Percentiles rank a stretch among this genome's conserved stretches.
phyloP scores from a whole-genome alignment of 2,329 filamentous ascomycete species.

The Phoma herbarum region DNA sequence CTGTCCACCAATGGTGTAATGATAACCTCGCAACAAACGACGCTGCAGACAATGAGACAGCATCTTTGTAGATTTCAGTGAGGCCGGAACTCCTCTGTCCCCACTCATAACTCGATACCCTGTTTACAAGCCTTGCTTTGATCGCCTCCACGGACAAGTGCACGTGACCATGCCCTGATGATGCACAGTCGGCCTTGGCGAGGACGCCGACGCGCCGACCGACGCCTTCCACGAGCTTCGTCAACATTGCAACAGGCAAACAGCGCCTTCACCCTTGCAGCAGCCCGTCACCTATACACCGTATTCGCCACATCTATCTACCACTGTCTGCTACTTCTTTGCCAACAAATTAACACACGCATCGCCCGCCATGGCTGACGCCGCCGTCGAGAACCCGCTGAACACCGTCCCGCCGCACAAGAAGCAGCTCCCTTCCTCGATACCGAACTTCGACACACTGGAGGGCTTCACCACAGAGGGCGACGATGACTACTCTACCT shows the following conservation, averaged over 20 bases:
- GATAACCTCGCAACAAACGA: neutral
- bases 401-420: conserved; percentile 79
- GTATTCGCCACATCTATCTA: neutral
- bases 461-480: conserved; percentile 83
- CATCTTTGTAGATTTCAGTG: neutral
- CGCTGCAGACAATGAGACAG: too few relatives aligned
- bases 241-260: conserved; percentile 36
- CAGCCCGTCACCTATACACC: conserved; percentile 5
- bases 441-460: conserved; percentile 88
- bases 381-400: conserved; percentile 81
- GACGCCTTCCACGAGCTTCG: conserved; percentile 39
- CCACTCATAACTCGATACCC: neutral
- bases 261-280: conserved; percentile 10
- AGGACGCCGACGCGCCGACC: conserved; percentile 25
- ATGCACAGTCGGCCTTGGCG: conserved; percentile 32
- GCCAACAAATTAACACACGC: neutral
- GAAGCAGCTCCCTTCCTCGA: conserved; percentile 79
- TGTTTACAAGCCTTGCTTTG: neutral
- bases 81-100: neutral
- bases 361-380: conserved; percentile 75
- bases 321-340: neutral
- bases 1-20: neutral
- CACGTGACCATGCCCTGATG: conserved; percentile 8
- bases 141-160: neutral
- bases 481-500: conserved; percentile 89